Base-by-base conservation (phyloP, 768 basidiomycete genomes). In the Sarcomyxa edulis region DNA sequence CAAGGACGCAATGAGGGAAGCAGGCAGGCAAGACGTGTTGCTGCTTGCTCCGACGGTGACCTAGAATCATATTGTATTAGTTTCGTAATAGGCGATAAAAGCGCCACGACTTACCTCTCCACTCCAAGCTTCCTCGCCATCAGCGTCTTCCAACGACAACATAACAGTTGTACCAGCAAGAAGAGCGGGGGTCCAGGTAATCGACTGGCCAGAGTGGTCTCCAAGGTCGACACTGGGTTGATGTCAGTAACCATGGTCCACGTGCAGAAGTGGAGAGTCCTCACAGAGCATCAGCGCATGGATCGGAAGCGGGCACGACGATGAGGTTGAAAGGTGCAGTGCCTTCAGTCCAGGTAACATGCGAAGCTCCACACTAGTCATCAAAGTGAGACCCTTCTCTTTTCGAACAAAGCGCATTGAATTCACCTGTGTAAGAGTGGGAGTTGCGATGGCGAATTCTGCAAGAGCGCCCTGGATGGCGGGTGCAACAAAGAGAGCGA, bases 101-200 rank as follows among this genome's bases (percentile, higher is more conserved):
- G 19, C 15, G 19, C 38, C 11, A 31, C 44, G 12, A 68, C 77
- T 52, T 44, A 86, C 85, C 8, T 47, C 49, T 24, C 62, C 66
- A 47, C 74, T 78, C 86, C 86, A 90, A 3, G 72, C 84, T 48
- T 87, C 83, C 3, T 79, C 52, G 20, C 64, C 74, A 23, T 49
- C 38, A 2, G 59, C 49, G 51, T 86, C 83, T 43, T 71, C 55
- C 12, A 85, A 44, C 11, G 71, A 80, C 22, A 87, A 45, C 45
- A 65, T 54, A 26, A 81, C 64, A 20, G 62, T 44, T 15, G 65
- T 66, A 25, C 77, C 77, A 9, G 69, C 64, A 23, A 71, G 50
- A 35, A 86, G 27, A 32, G 64, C 62, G 39, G 55, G 66, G 22
- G 3, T 2, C 71, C 73, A 84, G 10, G 59, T 59, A 8, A 70